Base-by-base conservation (phyloP, 768 basidiomycete species). In the Phaeotremella skinneri region DNA sequence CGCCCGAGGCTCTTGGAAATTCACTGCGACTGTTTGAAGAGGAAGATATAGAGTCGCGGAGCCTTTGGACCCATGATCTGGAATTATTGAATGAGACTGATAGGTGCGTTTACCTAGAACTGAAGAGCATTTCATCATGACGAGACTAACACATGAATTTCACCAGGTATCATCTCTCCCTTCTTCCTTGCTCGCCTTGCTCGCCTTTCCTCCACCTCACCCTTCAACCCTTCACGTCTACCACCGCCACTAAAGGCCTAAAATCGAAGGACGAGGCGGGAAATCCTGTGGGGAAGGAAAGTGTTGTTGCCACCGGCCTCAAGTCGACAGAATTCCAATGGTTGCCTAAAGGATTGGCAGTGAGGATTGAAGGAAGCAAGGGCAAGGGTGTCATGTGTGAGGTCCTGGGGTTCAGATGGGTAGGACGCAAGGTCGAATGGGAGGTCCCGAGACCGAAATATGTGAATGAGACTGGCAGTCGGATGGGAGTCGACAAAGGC, bases 361-460 rank as follows among this genome's bases (percentile, higher is more conserved):
- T 58, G 2, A 20, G 57, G 23, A 34, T 26, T 3, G 29, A 59
- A 13, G 52, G 45, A 1, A 26, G 32, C 17, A 55, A 50, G 52
- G 43, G 43, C 13, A 45, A 45, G 23, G 62, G 62, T 5, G 47
- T 55, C 3, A 20, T 63, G 52, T 26, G 26, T 23, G 17, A 4
- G 4, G 52, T 63, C 29, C 31, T 55, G 23, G 34, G 13, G 47
- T 54, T 32, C 25, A 34, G 48, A 29, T 63, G 62, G 62, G 43
- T 45, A 13, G 21, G 21, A 23, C 13, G 43, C 7, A 45, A 45
- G 43, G 43, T 45, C 23, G 43, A 45, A 13, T 45, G 43, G 43
- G 43, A 13, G 11, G 43, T 45, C 6, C 43, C 43, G 20, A 45
- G 43, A 45, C 13, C 21, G 13, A 13, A 45, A 45, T 7, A 6